A percentile compares a stretch with the other conserved stretches of the same genome.
Evolutionary conservation across 768 basidiomycete species (phyloP).

Genomic region (Trametopsis cervina): DNA sequence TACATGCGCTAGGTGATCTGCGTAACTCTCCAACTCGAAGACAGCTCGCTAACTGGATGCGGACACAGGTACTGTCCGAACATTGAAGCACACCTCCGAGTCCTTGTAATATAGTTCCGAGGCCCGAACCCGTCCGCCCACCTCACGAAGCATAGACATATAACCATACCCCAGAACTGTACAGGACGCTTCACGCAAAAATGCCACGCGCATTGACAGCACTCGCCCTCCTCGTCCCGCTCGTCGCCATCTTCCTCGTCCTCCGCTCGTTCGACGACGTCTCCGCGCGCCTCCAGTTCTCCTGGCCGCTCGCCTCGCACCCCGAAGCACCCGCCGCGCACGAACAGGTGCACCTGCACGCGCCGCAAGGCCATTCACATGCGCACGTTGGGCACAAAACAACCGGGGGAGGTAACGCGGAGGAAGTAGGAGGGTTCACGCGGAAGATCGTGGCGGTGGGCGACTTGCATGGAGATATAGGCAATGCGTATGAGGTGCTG

Average conservation of each 20-base stretch:
- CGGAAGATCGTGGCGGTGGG: slow-evolving; percentile 79
- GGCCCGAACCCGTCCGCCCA: too few relatives aligned
- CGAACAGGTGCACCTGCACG: slow-evolving; percentile 7
- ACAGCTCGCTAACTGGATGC: too few relatives aligned
- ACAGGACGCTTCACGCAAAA: too few relatives aligned
- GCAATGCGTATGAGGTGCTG: slow-evolving; percentile 74
- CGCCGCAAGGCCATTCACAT: background rate
- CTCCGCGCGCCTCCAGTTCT: slow-evolving; percentile 14
- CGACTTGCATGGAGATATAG: slow-evolving; percentile 85
- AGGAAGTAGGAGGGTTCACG: slow-evolving; percentile 11
- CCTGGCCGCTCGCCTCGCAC: slow-evolving; percentile 20
- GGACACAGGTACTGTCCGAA: too few relatives aligned
- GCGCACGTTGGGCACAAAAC: too few relatives aligned
- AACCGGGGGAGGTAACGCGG: too few relatives aligned
- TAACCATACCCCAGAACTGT: too few relatives aligned
- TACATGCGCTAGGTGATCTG: too few relatives aligned
- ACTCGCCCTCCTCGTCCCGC: slow-evolving; percentile 14
- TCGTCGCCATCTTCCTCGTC: slow-evolving; percentile 15
- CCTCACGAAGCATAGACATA: too few relatives aligned
- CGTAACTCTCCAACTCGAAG: too few relatives aligned
- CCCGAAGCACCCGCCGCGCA: slow-evolving; percentile 11
- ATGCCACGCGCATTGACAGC: slow-evolving; percentile 12
- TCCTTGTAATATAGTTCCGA: too few relatives aligned
- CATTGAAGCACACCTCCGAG: too few relatives aligned
- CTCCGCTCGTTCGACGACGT: slow-evolving; percentile 16